Evolutionary conservation across 129 eudicot species (phyloP).

Genomic region (Solidago caesia): DNA sequence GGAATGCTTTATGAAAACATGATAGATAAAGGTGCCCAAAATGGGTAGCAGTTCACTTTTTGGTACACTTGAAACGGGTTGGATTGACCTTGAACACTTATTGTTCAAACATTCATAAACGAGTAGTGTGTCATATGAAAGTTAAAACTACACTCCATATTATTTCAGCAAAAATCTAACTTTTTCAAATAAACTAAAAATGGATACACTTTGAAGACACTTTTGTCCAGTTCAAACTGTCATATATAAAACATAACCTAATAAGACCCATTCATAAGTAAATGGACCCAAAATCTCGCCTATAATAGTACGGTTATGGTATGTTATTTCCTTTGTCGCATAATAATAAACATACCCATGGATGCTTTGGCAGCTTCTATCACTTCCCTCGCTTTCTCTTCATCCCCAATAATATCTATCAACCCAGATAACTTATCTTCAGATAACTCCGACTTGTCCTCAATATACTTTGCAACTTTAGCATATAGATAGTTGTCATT

Average conservation of each 20-base stretch:
- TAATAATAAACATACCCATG: slow-evolving; percentile 61
- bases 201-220: too few relatives aligned
- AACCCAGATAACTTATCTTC: slow-evolving; percentile 66
- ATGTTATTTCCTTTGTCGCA: background rate
- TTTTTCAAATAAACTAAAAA: too few relatives aligned
- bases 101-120: too few relatives aligned
- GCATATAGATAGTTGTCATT: slow-evolving; percentile 94
- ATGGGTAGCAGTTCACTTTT: background rate
- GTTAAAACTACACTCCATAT: too few relatives aligned
- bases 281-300: background rate
- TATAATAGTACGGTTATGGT: background rate
- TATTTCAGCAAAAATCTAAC: too few relatives aligned
- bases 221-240: background rate
- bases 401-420: slow-evolving; percentile 80
- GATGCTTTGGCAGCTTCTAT: slow-evolving; percentile 96
- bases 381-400: slow-evolving; percentile 95
- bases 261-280: background rate
- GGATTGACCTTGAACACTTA: too few relatives aligned
- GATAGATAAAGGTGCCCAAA: background rate
- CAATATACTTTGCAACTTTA: slow-evolving; percentile 68
- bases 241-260: background rate
- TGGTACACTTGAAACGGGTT: background rate
- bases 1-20: background rate
- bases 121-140: too few relatives aligned
- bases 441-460: slow-evolving; percentile 70